phyloP scores from a whole-genome alignment of 495 filamentous ascomycete species.

The Collariella sp. region DNA sequence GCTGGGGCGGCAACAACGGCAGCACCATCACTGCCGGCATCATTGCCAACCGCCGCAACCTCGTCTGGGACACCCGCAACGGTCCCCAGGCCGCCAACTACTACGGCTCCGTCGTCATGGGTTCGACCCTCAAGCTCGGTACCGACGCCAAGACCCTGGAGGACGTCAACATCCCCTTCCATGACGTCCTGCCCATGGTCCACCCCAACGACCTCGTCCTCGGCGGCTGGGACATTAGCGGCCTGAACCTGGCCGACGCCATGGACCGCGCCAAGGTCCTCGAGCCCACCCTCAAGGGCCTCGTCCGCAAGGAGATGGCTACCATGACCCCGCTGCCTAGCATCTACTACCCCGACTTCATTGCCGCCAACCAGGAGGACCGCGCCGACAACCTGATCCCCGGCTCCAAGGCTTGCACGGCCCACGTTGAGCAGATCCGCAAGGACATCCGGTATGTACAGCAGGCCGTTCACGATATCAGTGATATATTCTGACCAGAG shows the following conservation, averaged over 20 bases:
- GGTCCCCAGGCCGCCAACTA: conserved; percentile 82
- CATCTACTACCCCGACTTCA: conserved; percentile 99
- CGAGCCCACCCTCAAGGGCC: conserved; percentile 81
- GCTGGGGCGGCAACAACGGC: conserved; percentile 98
- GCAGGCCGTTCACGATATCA: conserved; percentile 14
- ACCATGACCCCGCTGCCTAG: conserved; percentile 82
- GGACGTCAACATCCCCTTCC: conserved; percentile 96
- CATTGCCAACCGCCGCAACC: conserved; percentile 80
- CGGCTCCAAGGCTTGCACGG: conserved; percentile 73
- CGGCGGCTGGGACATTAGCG: conserved; percentile 96
- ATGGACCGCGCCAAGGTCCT: conserved; percentile 96
- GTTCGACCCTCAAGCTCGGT: conserved; percentile 92
- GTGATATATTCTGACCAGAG: background rate
- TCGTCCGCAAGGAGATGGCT: conserved; percentile 88
- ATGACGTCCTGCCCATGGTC: conserved; percentile 89
- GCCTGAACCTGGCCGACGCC: conserved; percentile 75
- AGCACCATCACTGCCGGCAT: conserved; percentile 96
- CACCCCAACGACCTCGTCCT: conserved; percentile 94
- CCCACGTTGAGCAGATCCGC: conserved; percentile 88
- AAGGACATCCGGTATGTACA: conserved; percentile 73
- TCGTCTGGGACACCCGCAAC: conserved; percentile 90
- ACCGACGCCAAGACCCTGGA: conserved; percentile 73
- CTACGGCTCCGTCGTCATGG: conserved; percentile 95
- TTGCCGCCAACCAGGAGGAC: conserved; percentile 96
- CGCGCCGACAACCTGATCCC: conserved; percentile 86